These are phyloP conservation scores for Xylaria cubensis DNA, from an alignment of 495 filamentous ascomycete species.

Conservation along the genomic window DNA sequence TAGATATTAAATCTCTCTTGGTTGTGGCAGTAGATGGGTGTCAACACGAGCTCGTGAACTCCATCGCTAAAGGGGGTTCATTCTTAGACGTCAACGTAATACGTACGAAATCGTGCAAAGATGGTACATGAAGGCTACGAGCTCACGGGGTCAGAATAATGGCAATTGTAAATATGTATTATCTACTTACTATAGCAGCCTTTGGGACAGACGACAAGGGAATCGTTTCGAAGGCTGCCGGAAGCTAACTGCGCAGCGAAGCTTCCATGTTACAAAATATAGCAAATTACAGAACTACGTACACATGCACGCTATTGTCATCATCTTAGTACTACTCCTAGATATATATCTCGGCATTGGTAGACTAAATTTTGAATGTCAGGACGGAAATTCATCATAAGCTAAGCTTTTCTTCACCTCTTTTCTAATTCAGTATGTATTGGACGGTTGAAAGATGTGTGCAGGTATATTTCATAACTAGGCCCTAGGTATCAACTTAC, in stretches of 20 bases:
- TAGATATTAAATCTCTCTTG: background rate
- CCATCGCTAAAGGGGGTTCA: background rate
- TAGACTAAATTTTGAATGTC: background rate
- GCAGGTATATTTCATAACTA: background rate
- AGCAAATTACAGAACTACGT: slow-evolving; percentile 12
- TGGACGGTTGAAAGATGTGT: background rate
- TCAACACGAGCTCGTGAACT: background rate
- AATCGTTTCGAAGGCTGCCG: background rate
- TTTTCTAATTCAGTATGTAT: background rate
- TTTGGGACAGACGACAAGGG: background rate
- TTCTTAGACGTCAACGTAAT: background rate
- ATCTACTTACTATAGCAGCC: slow-evolving; percentile 7
- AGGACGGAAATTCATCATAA: background rate
- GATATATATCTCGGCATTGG: background rate
- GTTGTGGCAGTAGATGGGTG: background rate
- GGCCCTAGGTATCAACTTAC: background rate
- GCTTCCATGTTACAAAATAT: slow-evolving; percentile 5
- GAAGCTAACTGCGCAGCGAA: slow-evolving; percentile 5
- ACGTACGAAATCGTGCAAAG: slow-evolving; percentile 1
- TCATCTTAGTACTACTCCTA: background rate
- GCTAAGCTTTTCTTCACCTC: background rate
- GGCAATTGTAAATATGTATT: slow-evolving; percentile 20
- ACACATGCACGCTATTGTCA: background rate
- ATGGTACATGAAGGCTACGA: slow-evolving; percentile 14
- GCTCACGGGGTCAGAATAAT: background rate